These are phyloP conservation scores for Quercus dentata DNA, from an alignment of 306 rosid species.

Conservation along the genomic window DNA sequence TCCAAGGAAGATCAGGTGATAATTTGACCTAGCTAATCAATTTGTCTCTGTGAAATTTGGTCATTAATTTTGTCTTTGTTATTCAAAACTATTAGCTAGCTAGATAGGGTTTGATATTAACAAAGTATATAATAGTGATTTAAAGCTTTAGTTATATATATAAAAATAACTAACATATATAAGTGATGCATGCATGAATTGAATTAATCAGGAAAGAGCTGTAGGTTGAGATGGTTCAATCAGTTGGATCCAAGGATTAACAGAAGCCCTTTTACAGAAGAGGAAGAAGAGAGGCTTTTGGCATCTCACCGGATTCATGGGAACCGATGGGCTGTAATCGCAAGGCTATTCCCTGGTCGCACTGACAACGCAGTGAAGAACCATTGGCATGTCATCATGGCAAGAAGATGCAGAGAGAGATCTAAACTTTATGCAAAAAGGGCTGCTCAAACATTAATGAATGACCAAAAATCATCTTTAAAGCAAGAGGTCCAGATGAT, in stretches of 20 bases:
- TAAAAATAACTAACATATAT: neutral
- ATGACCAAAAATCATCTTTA: slow-evolving; percentile 6
- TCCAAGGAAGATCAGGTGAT: slow-evolving; percentile 92
- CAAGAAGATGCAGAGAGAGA: slow-evolving; percentile 58
- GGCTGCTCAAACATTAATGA: slow-evolving; percentile 1
- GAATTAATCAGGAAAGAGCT: slow-evolving; percentile 69
- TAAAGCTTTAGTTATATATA: no score
- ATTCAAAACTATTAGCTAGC: neutral
- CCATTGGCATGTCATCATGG: slow-evolving; percentile 98
- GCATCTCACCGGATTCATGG: slow-evolving; percentile 81
- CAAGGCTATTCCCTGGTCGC: slow-evolving; percentile 88
- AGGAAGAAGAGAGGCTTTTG: slow-evolving; percentile 78
- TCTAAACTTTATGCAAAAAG: slow-evolving; percentile 55
- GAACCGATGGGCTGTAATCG: slow-evolving; percentile 88
- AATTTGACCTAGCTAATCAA: neutral
- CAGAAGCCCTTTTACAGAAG: slow-evolving; percentile 79
- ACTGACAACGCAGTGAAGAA: slow-evolving; percentile 96
- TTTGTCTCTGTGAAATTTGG: neutral
- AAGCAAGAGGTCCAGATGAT: slow-evolving; percentile 10
- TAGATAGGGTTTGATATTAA: neutral
- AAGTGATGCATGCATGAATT: neutral
- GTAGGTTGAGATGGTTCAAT: slow-evolving; percentile 98
- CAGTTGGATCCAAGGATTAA: slow-evolving; percentile 92
- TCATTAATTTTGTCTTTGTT: neutral
- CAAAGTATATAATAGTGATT: neutral